Evolutionary conservation across 805 yeast genomes (phyloP).

Genomic region (Candida pseudoglaebosa): DNA sequence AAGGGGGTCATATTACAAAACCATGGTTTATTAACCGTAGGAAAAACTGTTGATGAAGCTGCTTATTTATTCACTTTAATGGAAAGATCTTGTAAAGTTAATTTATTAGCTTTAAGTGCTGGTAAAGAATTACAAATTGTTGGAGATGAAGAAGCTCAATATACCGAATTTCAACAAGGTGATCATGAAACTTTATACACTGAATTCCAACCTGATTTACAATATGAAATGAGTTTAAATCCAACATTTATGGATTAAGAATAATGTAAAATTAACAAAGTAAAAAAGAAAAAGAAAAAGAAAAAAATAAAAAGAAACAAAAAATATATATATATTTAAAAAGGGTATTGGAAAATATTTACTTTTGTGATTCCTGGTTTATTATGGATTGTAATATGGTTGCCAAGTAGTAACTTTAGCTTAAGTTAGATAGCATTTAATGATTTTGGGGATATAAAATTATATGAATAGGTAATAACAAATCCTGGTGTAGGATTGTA

Average conservation of each 20-base stretch:
- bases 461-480: too few species aligned
- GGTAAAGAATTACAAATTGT: constrained; percentile 41
- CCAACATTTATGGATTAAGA: constrained; percentile 5
- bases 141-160: constrained; percentile 62
- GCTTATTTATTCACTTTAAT: constrained; percentile 29
- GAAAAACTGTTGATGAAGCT: constrained; percentile 33
- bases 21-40: constrained; percentile 34
- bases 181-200: constrained; percentile 68
- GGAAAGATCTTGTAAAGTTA: constrained; percentile 29
- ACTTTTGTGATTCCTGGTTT: too few species aligned
- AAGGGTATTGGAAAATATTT: too few species aligned
- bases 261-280: too few species aligned
- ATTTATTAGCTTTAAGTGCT: constrained; percentile 30
- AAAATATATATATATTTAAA: too few species aligned
- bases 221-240: constrained; percentile 19
- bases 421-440: too few species aligned
- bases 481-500: too few species aligned
- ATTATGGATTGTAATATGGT: too few species aligned
- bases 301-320: too few species aligned
- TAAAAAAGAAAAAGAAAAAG: too few species aligned
- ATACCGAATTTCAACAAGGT: constrained; percentile 54
- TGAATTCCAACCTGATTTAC: constrained; percentile 71
- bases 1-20: constrained; percentile 30
- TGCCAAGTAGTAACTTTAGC: too few species aligned
- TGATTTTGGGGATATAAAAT: too few species aligned